These are phyloP conservation scores for Fusarium falciforme DNA, from an alignment of 2,329 filamentous ascomycete genomes.

Conservation along the genomic window DNA sequence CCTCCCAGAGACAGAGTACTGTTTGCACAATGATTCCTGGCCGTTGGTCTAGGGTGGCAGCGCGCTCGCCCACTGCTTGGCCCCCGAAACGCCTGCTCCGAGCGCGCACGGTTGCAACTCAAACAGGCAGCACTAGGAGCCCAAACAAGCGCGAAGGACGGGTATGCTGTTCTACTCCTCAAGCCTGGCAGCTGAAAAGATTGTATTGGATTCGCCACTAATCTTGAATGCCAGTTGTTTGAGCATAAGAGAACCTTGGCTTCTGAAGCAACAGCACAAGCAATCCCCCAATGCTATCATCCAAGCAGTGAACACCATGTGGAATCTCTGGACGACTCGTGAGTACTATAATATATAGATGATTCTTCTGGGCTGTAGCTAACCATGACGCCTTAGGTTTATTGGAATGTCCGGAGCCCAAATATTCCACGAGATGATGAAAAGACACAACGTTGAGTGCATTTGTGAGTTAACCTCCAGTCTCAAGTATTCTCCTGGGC, in stretches of 20 bases:
- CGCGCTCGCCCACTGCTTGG: background rate
- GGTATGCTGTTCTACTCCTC: background rate
- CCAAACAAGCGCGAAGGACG: background rate
- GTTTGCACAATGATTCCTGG: background rate
- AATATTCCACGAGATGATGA: conserved; percentile 99
- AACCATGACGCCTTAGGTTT: conserved; percentile 66
- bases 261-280: background rate
- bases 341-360: background rate
- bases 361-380: background rate
- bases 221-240: background rate
- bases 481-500: conserved; percentile 2
- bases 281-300: background rate
- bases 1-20: background rate
- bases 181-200: background rate
- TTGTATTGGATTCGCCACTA: background rate
- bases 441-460: conserved; percentile 90
- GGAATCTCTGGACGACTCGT: background rate
- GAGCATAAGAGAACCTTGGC: background rate
- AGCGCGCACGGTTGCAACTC: background rate
- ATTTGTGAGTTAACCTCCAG: conserved; percentile 76
- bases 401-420: conserved; percentile 95
- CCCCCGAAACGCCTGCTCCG: background rate
- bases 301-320: background rate
- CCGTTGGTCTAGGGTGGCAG: background rate
- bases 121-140: background rate